phyloP scores from a whole-genome alignment of 2,329 filamentous ascomycete genomes.

The Diaporthe sp. region DNA sequence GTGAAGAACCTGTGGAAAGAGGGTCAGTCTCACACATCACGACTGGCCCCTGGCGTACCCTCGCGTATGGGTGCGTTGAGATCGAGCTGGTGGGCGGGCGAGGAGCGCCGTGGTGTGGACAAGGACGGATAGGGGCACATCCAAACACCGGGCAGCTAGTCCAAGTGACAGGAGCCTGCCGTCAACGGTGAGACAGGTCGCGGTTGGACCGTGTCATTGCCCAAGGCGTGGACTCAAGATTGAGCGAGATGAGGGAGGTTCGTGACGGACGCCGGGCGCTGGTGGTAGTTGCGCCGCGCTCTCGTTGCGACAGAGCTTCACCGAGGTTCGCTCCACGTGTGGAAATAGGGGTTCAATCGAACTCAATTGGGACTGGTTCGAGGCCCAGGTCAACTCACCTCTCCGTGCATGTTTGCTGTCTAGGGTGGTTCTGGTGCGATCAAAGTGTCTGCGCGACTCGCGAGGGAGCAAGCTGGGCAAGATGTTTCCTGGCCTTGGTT shows the following conservation, averaged over 20 bases:
- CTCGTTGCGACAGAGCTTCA: conserved; percentile 9
- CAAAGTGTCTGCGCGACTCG: conserved; percentile 26
- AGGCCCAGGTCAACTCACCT: conserved; percentile 33
- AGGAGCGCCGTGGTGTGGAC: not conserved
- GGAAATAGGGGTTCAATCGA: conserved; percentile 27
- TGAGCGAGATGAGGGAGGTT: conserved; percentile 18
- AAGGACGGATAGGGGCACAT: conserved; percentile 12
- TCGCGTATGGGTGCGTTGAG: not conserved
- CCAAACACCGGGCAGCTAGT: conserved; percentile 13
- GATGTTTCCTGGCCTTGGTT: not conserved
- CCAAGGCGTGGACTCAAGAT: conserved; percentile 2
- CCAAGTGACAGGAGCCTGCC: not conserved
- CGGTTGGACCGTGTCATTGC: conserved; percentile 3
- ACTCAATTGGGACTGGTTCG: not conserved
- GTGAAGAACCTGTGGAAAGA: conserved; percentile 64
- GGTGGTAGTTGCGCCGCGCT: conserved; percentile 18
- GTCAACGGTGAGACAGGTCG: conserved; percentile 15
- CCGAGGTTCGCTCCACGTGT: conserved; percentile 23
- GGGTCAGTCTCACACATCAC: conserved; percentile 28
- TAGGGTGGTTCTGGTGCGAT: conserved; percentile 5
- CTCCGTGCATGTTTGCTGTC: conserved; percentile 35
- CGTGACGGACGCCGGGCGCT: conserved; percentile 12
- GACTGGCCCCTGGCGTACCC: not conserved
- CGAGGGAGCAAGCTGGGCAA: conserved; percentile 20
- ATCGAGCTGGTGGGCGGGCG: not conserved